phyloP scores from a whole-genome alignment of 108 stramenopile genomes.

The Fragilaria crotonensis region DNA sequence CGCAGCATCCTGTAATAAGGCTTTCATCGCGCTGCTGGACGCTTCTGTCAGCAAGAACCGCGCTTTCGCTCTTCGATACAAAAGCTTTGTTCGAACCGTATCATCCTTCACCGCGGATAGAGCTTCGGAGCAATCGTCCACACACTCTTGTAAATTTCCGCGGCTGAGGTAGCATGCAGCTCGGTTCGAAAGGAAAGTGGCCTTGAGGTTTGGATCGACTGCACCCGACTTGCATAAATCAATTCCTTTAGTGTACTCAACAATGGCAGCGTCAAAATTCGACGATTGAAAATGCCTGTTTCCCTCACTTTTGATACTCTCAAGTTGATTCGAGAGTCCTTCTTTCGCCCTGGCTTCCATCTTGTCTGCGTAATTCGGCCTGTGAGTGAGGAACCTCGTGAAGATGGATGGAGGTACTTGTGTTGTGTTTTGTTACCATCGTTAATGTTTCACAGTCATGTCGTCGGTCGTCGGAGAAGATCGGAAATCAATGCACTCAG shows the following conservation, averaged over 20 bases:
- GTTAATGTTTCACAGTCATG: too few relatives aligned
- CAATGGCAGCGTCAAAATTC: constrained; percentile 33
- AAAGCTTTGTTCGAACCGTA: constrained; percentile 50
- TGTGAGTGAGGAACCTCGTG: too few relatives aligned
- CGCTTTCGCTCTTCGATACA: constrained; percentile 77
- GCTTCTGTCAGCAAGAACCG: constrained; percentile 22
- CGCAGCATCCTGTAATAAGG: constrained; percentile 54
- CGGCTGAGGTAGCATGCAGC: constrained; percentile 66
- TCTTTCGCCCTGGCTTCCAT: constrained; percentile 8
- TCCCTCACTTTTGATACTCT: too few relatives aligned
- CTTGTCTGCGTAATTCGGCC: too few relatives aligned
- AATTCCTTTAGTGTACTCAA: constrained; percentile 37
- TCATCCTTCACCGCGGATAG: constrained; percentile 27
- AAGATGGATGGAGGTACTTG: too few relatives aligned
- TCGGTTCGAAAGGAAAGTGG: constrained; percentile 64
- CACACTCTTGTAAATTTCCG: constrained; percentile 33
- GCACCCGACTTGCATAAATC: constrained; percentile 34
- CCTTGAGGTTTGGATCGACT: constrained; percentile 15
- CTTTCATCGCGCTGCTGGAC: constrained; percentile 15
- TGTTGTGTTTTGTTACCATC: too few relatives aligned
- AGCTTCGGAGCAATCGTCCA: constrained; percentile 63
- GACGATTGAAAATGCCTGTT: constrained; percentile 66
- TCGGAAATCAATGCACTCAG: too few relatives aligned
- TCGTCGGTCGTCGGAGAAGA: too few relatives aligned
- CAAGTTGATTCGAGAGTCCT: not conserved